A percentile compares a stretch with the other conserved stretches of the same genome.
Conservation (phyloP, 2,329 filamentous ascomycete species). For the Bisporella sp. region DNA sequence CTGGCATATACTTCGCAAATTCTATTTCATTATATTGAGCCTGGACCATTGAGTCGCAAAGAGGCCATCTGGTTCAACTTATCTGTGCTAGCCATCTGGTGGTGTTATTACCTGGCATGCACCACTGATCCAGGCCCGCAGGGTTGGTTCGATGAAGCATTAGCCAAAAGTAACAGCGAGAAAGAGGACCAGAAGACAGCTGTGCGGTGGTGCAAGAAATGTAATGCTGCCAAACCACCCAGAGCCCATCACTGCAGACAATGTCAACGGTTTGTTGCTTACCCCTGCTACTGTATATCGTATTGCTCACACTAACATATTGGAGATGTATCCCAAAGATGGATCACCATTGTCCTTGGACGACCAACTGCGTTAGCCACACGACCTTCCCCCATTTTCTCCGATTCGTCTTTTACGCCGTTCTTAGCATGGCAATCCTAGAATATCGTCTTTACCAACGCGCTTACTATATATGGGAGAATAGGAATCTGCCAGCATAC, state of each 20-base stretch:
- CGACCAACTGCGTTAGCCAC: constrained; percentile 73
- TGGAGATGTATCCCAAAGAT: constrained; percentile 65
- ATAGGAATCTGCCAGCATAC: constrained; percentile 64
- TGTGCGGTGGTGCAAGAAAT: constrained; percentile 67
- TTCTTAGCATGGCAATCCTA: constrained; percentile 55
- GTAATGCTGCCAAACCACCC: constrained; percentile 65
- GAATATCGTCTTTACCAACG: constrained; percentile 54
- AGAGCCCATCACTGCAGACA: constrained; percentile 76
- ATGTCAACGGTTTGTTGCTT: constrained; percentile 48
- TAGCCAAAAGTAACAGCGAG: constrained; percentile 16
- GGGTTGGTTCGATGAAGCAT: constrained; percentile 20
- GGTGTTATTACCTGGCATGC: constrained; percentile 59
- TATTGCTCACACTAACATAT: constrained; percentile 3
- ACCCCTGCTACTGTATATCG: background rate
- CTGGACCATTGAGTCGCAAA: constrained; percentile 49
- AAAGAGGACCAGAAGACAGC: constrained; percentile 16
- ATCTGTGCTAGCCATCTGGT: constrained; percentile 57
- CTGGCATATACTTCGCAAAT: constrained; percentile 67
- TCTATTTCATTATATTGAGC: constrained; percentile 56
- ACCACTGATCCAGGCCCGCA: constrained; percentile 52
- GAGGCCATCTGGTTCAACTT: constrained; percentile 60
- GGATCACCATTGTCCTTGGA: constrained; percentile 88
- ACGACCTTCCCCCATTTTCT: constrained; percentile 77
- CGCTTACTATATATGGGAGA: constrained; percentile 52
- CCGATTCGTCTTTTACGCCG: constrained; percentile 65